Conservation (phyloP, 2,329 filamentous ascomycete species). For the Colletotrichum lupini region DNA sequence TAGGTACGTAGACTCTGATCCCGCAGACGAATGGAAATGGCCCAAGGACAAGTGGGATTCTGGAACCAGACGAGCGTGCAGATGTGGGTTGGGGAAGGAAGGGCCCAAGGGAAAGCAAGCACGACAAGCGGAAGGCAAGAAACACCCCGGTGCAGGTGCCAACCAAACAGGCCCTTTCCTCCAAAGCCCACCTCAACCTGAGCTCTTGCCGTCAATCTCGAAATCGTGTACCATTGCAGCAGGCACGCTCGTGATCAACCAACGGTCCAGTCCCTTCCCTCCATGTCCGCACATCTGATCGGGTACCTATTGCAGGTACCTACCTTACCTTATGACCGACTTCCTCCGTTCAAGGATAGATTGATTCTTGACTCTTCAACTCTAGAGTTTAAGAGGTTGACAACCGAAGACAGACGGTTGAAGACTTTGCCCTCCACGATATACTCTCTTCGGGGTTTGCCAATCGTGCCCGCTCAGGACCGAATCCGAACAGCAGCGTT, state of each 20-base stretch:
- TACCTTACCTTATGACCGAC: background rate
- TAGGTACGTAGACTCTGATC: background rate
- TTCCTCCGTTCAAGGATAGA: background rate
- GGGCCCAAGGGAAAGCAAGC: background rate
- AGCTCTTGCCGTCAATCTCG: background rate
- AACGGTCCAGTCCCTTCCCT: background rate
- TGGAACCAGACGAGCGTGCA: constrained; percentile 24
- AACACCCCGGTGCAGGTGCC: background rate
- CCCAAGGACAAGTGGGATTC: constrained; percentile 16
- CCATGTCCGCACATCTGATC: background rate
- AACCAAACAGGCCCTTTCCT: background rate
- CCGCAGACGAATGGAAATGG: background rate
- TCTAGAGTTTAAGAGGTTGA: background rate
- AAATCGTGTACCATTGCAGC: background rate
- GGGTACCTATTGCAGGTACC: background rate
- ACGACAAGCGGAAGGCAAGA: background rate
- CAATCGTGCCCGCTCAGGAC: background rate
- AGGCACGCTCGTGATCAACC: background rate
- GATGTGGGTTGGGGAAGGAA: constrained; percentile 1
- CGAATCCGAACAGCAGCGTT: background rate
- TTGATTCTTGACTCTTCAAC: background rate
- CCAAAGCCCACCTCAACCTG: background rate
- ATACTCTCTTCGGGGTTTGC: too few species aligned
- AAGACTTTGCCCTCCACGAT: background rate
- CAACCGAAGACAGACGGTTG: background rate